Evolutionary conservation across 2,329 filamentous ascomycete species (phyloP), one percentile per base, ranked within the genome.

Genomic region (Sporothrix pallida): DNA sequence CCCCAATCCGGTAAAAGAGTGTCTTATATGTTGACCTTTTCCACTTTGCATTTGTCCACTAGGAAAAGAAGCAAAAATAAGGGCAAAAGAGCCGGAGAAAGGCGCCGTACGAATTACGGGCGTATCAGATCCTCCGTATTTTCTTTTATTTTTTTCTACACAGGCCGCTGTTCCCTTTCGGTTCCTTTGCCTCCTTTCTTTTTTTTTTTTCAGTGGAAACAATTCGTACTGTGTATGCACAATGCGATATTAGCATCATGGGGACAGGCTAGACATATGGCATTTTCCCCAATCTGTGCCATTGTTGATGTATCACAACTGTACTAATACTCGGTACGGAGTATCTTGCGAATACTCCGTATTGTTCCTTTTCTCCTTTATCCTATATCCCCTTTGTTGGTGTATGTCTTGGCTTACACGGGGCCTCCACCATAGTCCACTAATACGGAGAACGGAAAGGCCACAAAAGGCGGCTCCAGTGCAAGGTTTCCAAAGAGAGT

Each of bases 381-480:
- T 31, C 26, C n/a, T n/a, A 23, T 65, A 46, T 42, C 17, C 60
- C 58, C 54, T 13, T 23, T 31, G 6, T 6, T 5, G 23, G 23
- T 26, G 31, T 31, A 9, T 58, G 54, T 58, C 54, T 58, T 63
- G 58, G 58, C 31, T 63, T n/a, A 44, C 58, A 6, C 13, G 1
- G 8, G 58, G 58, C 58, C 8, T 63, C 58, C 31, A 63, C 58
- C 10, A 15, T 7, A 44, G 54, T 20, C 54, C 54, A 58, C 23
- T 13, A 62, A 13, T 9, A 42, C 26, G 26, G 26, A 37, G 58
- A 15, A 62, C 58, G 58, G 58, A 37, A n/a, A 54, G 52, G 31
- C 58, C 58, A 37, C 56, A 60, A 60, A 60, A 60, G 56, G 56
- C 56, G 26, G 56, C 56, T 60, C 26, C 56, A 60, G 13, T 26